These are phyloP conservation scores for Corniculantispora saksenae DNA, from an alignment of 2,329 filamentous ascomycete species.

Conservation along the genomic window DNA sequence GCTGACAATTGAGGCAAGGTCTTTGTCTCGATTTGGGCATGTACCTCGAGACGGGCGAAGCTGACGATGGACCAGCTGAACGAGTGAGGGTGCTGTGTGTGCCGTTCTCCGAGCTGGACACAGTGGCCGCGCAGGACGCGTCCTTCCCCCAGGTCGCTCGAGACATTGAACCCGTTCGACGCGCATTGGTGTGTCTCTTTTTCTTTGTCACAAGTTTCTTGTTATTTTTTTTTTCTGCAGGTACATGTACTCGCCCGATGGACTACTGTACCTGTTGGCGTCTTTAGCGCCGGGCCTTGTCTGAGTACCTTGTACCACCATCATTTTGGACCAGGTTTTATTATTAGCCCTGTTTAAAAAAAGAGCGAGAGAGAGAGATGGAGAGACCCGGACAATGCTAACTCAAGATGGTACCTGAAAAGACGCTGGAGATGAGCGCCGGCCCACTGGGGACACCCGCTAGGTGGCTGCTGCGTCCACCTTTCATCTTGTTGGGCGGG, in stretches of 20 bases:
- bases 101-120: too few relatives aligned
- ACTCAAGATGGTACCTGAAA: slow-evolving; percentile 7
- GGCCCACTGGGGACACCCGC: neutral
- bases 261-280: neutral
- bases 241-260: neutral
- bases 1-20: slow-evolving; percentile 11
- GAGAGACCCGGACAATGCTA: neutral
- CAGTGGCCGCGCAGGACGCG: neutral
- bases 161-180: neutral
- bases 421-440: slow-evolving; percentile 13
- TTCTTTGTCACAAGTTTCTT: neutral
- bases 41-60: slow-evolving; percentile 4
- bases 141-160: neutral
- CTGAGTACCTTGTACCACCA: neutral
- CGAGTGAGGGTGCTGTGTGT: too few relatives aligned
- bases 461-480: neutral
- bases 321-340: neutral
- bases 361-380: neutral
- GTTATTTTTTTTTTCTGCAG: neutral
- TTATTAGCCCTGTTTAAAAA: neutral
- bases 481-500: neutral
- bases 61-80: slow-evolving; percentile 2
- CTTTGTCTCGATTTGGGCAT: neutral
- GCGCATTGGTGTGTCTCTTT: neutral
- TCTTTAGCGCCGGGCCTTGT: neutral